phyloP scores from a whole-genome alignment of 2,329 filamentous ascomycete genomes.

The Apiospora marii region DNA sequence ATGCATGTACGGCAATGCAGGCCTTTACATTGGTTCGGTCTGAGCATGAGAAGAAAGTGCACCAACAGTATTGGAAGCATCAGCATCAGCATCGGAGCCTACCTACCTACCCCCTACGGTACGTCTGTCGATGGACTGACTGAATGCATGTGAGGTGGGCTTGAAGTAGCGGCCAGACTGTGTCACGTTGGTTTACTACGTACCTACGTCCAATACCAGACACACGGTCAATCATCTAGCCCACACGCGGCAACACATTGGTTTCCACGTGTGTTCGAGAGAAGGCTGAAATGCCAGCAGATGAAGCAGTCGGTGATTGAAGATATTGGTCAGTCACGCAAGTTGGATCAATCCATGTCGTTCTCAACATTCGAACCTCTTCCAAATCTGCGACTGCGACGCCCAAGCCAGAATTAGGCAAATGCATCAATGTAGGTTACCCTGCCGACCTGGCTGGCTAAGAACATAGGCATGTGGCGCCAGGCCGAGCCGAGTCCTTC shows the following conservation, averaged over 20 bases:
- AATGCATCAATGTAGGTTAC: not conserved
- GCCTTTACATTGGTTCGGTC: not conserved
- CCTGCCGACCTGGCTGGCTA: not conserved
- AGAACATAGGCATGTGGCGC: not conserved
- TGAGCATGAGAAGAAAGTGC: not conserved
- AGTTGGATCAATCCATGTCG: not conserved
- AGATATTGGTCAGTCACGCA: not conserved
- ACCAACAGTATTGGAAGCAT: not conserved
- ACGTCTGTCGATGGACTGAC: not conserved
- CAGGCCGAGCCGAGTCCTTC: not conserved
- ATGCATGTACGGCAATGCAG: not conserved
- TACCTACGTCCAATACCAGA: conserved; percentile 14
- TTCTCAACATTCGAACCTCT: not conserved
- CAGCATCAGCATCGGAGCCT: not conserved
- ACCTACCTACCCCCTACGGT: not conserved
- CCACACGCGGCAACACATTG: conserved; percentile 2
- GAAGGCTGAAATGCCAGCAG: not conserved
- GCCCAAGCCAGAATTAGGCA: not conserved
- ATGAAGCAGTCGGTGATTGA: not conserved
- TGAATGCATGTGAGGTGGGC: conserved; percentile 3
- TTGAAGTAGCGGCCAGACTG: not conserved
- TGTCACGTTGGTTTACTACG: conserved; percentile 20
- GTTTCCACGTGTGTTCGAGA: not conserved
- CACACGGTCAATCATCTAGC: not conserved
- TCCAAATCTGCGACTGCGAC: not conserved